Base-by-base conservation (phyloP, 257 asterid genomes). In the Craterostigma plantagineum region DNA sequence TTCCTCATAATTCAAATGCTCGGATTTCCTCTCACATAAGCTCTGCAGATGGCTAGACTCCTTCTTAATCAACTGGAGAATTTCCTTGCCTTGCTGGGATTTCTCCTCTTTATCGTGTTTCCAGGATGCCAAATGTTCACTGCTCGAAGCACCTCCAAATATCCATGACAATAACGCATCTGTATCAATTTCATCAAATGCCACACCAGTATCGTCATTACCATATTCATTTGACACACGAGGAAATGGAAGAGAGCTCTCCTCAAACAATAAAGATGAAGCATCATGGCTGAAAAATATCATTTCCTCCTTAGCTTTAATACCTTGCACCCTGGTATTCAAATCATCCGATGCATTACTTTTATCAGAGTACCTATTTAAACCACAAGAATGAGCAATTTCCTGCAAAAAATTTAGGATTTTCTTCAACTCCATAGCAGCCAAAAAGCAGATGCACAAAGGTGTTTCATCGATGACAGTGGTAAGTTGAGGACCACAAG, bases 131-230 rank as follows among this genome's bases (percentile, higher is more conserved):
- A 79, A 42, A 35, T 76, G 81, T 38, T 79, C 92, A 46, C 65
- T 72, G 71, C 91, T 75, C 18, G 92, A 70, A 38, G 81, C 67
- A 23, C 91, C 91, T 18, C 47, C 55, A 62, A 72, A 83, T 63
- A 90, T 66, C 98, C 98, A 90, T 48, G 94, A 74, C 56, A 90
- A 64, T 45, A 90, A 63, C 43, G 92, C 72, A 65, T 79, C 87
- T 12, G 84, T 63, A 70, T 83, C 95, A 40, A 74, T 68, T 42
- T 59, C 52, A 52, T 43, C 64, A 23, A 23, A 23, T 23, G 30
- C 30, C 30, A 23, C 30, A 23, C 30, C 6, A 23, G 30, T 23
- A 23, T 23, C 30, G 6, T 23, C 30, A 23, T 23, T 23, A 23
- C 30, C 30, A 23, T 23, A 2, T 23, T 23, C 30, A 23, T 23